Evolutionary conservation across 2,329 filamentous ascomycete species (phyloP), one percentile per base, ranked within the genome.

Genomic region (Didymella sp.): DNA sequence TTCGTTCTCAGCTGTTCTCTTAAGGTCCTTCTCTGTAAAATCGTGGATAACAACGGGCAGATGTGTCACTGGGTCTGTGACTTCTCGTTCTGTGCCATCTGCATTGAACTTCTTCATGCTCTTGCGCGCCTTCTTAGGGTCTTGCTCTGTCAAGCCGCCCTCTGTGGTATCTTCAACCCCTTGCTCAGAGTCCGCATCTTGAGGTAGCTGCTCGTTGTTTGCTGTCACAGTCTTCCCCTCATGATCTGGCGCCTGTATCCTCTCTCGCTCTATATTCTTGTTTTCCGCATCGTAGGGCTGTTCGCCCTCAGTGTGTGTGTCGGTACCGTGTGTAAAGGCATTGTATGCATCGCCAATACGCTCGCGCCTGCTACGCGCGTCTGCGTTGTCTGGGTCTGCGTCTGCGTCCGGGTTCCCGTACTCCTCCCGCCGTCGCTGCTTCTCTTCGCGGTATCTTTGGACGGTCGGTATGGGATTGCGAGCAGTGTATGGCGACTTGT

Each of bases 61-160:
- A 73, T 91, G 89, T 1, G 89, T 91, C 35, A 91, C 82, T 0
- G 88, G 88, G 67, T 91, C 89, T 1, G 88, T 91, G 43, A 91
- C 88, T 69, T 89, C 81, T 57, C 83, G 78, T 56, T 82, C 80
- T 24, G 80, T 79, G 27, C 79, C 76, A 55, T 82, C 79, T 27
- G 79, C 75, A 42, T 73, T 77, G 56, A 74, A 76, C 56, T 82
- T 79, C 67, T 83, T 81, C 77, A 83, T 79, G 12, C 71, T 63
- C 68, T 83, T 83, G 35, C 81, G 72, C 57, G 78, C 77, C 58
- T 80, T 73, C 64, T 79, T 80, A 1, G 81, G 78, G 53, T 82
- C 75, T 49, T 63, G 59, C 8, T 73, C 72, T 13, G 60, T 63
- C 22, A 75, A 58, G 4, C 67, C 63, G 13, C 73, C 74, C 61